Evolutionary conservation across 805 yeast genomes (phyloP).

Genomic region (Myxozyma neglecta): DNA sequence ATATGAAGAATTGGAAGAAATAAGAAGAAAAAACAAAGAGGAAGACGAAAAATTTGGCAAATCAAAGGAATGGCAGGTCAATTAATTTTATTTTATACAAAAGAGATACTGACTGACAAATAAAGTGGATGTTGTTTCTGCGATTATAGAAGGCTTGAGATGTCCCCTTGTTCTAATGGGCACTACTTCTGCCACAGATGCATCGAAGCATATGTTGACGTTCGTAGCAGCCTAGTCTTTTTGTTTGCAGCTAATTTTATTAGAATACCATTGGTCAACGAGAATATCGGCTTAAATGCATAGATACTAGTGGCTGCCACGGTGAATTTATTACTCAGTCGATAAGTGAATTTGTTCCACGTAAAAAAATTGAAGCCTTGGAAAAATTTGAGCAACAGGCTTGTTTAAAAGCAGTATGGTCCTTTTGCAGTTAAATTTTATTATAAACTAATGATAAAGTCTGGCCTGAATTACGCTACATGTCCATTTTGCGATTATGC

Average conservation of each 20-base stretch:
- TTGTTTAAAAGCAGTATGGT: background rate
- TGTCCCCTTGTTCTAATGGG: constrained; percentile 48
- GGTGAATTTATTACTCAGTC: background rate
- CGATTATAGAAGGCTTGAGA: constrained; percentile 4
- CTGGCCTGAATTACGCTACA: background rate
- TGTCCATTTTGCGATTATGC: constrained; percentile 45
- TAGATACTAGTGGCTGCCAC: background rate
- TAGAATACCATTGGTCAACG: background rate
- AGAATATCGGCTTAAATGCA: background rate
- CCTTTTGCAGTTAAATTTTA: background rate
- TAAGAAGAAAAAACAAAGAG: background rate
- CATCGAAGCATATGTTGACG: constrained; percentile 36
- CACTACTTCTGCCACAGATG: constrained; percentile 51
- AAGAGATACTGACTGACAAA: too few relatives aligned
- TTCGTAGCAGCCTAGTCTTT: background rate
- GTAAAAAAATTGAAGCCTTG: background rate
- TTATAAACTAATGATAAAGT: background rate
- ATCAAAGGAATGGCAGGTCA: background rate
- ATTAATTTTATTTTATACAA: too few relatives aligned
- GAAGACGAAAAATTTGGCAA: background rate
- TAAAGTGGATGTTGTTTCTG: constrained; percentile 4
- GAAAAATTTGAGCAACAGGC: background rate
- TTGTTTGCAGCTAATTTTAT: background rate
- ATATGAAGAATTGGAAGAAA: background rate
- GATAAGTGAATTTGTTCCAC: background rate